Percentiles rank a stretch among this genome's conserved stretches.
These are phyloP conservation scores for Cronartium quercuum DNA, from an alignment of 1,284 basidiomycete species.

Conservation along the genomic window DNA sequence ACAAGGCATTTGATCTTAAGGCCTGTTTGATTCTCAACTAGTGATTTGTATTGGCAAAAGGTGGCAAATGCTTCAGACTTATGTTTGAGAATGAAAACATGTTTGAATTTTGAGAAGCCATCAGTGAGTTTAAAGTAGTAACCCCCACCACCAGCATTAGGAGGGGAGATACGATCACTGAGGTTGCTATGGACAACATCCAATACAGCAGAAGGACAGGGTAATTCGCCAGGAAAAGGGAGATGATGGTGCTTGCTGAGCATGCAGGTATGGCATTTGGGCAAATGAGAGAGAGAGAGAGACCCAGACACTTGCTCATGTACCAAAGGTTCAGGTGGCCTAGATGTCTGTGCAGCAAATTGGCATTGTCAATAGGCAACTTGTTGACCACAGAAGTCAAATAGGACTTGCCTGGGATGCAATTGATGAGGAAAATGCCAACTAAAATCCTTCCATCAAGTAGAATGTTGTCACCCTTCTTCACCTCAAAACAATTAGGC, in stretches of 20 bases:
- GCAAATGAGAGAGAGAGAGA: not conserved
- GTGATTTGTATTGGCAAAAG: not conserved
- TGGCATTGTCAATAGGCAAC: not conserved
- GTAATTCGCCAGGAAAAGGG: not conserved
- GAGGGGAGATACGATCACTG: not conserved
- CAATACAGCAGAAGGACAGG: not conserved
- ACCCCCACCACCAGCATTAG: not conserved
- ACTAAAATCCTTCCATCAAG: not conserved
- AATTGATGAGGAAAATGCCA: not conserved
- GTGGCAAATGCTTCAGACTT: slow-evolving; percentile 16
- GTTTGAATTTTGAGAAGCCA: not conserved
- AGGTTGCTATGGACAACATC: slow-evolving; percentile 5
- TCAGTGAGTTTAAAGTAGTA: not conserved
- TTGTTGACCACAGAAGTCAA: not conserved
- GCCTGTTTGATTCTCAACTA: slow-evolving; percentile 42
- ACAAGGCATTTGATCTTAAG: slow-evolving; percentile 48
- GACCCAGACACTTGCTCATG: not conserved
- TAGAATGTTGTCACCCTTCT: not conserved
- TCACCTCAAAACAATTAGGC: not conserved
- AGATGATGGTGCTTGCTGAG: slow-evolving; percentile 13
- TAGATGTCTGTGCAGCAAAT: not conserved
- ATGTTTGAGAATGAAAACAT: not conserved
- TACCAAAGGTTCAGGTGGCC: not conserved
- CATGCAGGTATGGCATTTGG: not conserved
- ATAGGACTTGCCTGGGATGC: not conserved